Evolutionary conservation across 2,329 filamentous ascomycete species (phyloP).

Genomic region (Ophiosphaerella narmari): DNA sequence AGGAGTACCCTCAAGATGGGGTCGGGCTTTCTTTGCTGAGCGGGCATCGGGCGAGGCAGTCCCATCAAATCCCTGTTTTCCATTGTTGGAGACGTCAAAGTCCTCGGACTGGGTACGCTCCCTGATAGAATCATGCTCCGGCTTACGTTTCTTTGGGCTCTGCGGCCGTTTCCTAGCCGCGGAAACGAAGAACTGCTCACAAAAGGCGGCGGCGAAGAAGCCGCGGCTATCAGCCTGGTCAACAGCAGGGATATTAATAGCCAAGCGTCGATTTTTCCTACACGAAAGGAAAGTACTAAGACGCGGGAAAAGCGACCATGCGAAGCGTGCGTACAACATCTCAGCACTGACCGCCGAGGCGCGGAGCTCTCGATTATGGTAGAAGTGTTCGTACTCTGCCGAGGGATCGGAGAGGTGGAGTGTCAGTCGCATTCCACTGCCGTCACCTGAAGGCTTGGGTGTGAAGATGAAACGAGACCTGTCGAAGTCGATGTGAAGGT

Average conservation of each 20-base stretch:
- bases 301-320: conserved; percentile 11
- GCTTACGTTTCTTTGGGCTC: conserved; percentile 9
- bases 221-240: not conserved
- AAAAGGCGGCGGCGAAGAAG: conserved; percentile 7
- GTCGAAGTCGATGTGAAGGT: conserved; percentile 23
- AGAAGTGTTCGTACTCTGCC: conserved; percentile 11
- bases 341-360: conserved; percentile 6
- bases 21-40: too few species aligned
- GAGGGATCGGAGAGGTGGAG: conserved; percentile 2
- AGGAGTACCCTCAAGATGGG: too few species aligned
- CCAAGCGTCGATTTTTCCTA: conserved; percentile 5
- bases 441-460: conserved; percentile 12
- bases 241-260: conserved; percentile 2
- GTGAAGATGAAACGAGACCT: conserved; percentile 16
- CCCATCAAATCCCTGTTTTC: too few species aligned
- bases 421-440: conserved; percentile 4
- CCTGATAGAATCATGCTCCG: not conserved
- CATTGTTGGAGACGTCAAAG: not conserved
- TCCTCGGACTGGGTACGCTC: not conserved
- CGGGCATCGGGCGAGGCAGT: too few species aligned
- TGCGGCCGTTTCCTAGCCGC: not conserved
- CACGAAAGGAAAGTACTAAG: conserved; percentile 8
- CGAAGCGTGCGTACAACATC: conserved; percentile 12
- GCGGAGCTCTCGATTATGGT: conserved; percentile 12
- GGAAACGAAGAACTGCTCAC: conserved; percentile 5